Percentiles rank a stretch among this genome's conserved stretches.
Evolutionary conservation across 2,329 filamentous ascomycete species (phyloP).

Genomic region (Monilinia fructigena): DNA sequence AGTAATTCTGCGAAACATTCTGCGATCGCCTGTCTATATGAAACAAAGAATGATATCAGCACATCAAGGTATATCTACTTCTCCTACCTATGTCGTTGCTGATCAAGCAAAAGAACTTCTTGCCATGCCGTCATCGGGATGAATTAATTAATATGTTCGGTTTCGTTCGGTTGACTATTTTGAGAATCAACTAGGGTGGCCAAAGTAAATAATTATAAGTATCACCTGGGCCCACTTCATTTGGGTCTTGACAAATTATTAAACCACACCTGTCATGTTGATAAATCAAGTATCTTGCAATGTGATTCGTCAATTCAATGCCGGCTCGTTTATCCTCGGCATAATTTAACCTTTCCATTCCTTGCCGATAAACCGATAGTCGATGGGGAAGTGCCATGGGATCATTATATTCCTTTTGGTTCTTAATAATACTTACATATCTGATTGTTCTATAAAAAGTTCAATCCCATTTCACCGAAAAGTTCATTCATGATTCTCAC

Average conservation of each 20-base stretch:
- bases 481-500: not conserved
- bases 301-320: slow-evolving; percentile 7
- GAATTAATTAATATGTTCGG: not conserved
- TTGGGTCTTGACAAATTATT: fast-evolving
- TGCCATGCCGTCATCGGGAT: slow-evolving; percentile 2
- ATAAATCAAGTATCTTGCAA: fast-evolving
- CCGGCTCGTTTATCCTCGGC: slow-evolving; percentile 21
- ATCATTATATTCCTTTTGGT: not conserved
- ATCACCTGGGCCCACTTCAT: not conserved
- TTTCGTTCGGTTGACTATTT: slow-evolving; percentile 12
- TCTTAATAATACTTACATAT: not conserved
- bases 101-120: not conserved
- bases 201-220: not conserved
- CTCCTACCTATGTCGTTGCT: slow-evolving; percentile 6
- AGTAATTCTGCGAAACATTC: slow-evolving; percentile 38
- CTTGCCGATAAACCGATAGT: too few relatives aligned
- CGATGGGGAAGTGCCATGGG: too few relatives aligned
- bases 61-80: not conserved
- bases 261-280: not conserved
- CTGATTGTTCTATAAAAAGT: too few relatives aligned
- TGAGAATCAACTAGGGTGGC: not conserved
- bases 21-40: slow-evolving; percentile 21
- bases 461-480: not conserved
- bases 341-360: not conserved
- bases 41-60: slow-evolving; percentile 16